These are phyloP conservation scores for Tuctoria greenei DNA, from an alignment of 176 grass and related monocot genomes.

Conservation along the genomic window DNA sequence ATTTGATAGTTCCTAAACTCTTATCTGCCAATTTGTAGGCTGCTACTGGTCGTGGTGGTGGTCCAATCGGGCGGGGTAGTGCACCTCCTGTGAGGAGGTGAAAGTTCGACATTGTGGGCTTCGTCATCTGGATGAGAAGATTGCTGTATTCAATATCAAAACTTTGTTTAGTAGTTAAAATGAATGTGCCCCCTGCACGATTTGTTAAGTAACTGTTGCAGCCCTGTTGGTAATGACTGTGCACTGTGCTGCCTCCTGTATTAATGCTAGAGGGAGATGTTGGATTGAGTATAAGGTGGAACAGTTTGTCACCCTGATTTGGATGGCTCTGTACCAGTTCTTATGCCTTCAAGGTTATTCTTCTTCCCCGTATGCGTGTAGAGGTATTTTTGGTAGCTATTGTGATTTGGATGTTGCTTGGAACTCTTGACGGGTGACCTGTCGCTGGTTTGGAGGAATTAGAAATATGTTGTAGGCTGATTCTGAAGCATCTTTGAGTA, in stretches of 20 bases:
- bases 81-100: slow-evolving; percentile 31
- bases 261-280: slow-evolving; percentile 5
- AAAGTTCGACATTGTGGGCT: neutral
- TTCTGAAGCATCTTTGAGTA: neutral
- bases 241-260: neutral
- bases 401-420: neutral
- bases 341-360: neutral
- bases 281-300: neutral
- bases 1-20: slow-evolving; percentile 10
- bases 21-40: slow-evolving; percentile 35
- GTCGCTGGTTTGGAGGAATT: neutral
- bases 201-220: neutral
- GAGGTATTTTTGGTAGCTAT: neutral
- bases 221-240: neutral
- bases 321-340: neutral
- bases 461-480: neutral
- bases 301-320: neutral
- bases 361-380: neutral
- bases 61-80: slow-evolving; percentile 29
- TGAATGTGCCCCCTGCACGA: neutral
- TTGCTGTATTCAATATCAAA: slow-evolving; percentile 4
- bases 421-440: neutral
- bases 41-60: slow-evolving; percentile 45
- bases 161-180: slow-evolving; percentile 12
- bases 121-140: neutral